A percentile compares a stretch with the other conserved stretches of the same genome.
These are phyloP conservation scores for Cytospora leucostoma DNA, from an alignment of 2,329 filamentous ascomycete genomes.

Conservation along the genomic window DNA sequence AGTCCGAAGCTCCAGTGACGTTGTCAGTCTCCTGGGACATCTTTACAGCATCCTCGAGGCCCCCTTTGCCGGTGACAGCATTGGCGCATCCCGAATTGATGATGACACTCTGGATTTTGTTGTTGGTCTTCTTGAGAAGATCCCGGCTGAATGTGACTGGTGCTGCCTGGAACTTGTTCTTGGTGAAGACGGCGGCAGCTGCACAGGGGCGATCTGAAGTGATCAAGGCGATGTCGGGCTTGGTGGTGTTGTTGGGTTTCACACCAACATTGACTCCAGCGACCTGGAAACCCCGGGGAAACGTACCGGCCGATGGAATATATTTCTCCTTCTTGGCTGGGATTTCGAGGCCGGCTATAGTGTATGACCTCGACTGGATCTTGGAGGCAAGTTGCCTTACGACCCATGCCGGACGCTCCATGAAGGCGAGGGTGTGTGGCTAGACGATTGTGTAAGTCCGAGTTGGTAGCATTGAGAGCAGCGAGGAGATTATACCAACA, in stretches of 20 bases:
- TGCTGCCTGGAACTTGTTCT: constrained; percentile 96
- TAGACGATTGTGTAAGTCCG: neutral
- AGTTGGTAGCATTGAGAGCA: neutral
- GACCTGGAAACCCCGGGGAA: constrained; percentile 86
- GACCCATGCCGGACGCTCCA: constrained; percentile 27
- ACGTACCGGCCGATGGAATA: constrained; percentile 79
- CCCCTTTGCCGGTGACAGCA: constrained; percentile 89
- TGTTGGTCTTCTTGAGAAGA: constrained; percentile 66
- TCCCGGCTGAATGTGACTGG: constrained; percentile 84
- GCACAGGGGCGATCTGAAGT: constrained; percentile 84
- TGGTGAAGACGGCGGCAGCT: constrained; percentile 92
- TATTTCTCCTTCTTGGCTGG: constrained; percentile 87
- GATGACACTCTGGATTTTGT: constrained; percentile 78
- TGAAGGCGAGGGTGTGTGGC: constrained; percentile 2
- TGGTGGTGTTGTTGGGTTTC: constrained; percentile 87
- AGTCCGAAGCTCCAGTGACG: constrained; percentile 50
- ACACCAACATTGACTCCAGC: constrained; percentile 90
- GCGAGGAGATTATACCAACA: neutral
- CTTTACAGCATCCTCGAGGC: constrained; percentile 79
- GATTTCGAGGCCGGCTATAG: constrained; percentile 42
- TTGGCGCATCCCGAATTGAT: constrained; percentile 97
- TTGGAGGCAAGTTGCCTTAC: constrained; percentile 28
- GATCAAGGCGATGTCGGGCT: constrained; percentile 87
- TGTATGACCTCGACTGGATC: constrained; percentile 33
- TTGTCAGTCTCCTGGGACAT: constrained; percentile 83